Conservation (phyloP, 257 asterid genomes). For the Oldenlandia corymbosa region DNA sequence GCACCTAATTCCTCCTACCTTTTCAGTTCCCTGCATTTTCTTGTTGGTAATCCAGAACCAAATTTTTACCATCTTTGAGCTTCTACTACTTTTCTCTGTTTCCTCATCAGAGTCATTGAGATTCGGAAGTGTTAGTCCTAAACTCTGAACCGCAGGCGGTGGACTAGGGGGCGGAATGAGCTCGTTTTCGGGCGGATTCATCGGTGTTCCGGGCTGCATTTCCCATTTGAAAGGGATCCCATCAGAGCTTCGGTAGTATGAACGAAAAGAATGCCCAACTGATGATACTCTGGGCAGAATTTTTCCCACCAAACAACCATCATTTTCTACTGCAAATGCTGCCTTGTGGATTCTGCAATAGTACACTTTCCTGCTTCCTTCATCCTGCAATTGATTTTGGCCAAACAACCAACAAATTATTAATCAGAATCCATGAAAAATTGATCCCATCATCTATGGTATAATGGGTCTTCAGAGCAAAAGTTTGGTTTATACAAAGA, state of each 20-base stretch:
- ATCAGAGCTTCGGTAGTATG: constrained; percentile 16
- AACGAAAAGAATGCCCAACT: constrained; percentile 30
- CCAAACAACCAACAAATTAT: background rate
- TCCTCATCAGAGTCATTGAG: background rate
- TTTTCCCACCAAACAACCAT: constrained; percentile 29
- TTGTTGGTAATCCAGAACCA: constrained; percentile 13
- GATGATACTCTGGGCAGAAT: constrained; percentile 39
- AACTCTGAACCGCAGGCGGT: constrained; percentile 31
- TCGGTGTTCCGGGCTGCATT: constrained; percentile 34
- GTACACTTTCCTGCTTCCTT: constrained; percentile 34
- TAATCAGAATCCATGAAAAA: background rate
- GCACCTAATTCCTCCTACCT: constrained; percentile 12
- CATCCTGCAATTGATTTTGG: constrained; percentile 30
- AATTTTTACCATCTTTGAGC: constrained; percentile 9
- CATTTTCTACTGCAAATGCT: constrained; percentile 40
- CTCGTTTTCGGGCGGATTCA: constrained; percentile 17
- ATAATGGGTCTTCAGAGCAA: too few species aligned
- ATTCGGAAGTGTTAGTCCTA: constrained; percentile 9
- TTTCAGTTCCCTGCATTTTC: constrained; percentile 8
- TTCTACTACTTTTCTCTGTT: background rate
- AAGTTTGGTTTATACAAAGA: too few species aligned
- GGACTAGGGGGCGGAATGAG: constrained; percentile 35
- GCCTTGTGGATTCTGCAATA: constrained; percentile 46
- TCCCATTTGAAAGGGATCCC: constrained; percentile 42
- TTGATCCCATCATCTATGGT: too few species aligned